These are phyloP conservation scores for Pyrus bretschneideri DNA, from an alignment of 306 rosid genomes.

Conservation along the genomic window DNA sequence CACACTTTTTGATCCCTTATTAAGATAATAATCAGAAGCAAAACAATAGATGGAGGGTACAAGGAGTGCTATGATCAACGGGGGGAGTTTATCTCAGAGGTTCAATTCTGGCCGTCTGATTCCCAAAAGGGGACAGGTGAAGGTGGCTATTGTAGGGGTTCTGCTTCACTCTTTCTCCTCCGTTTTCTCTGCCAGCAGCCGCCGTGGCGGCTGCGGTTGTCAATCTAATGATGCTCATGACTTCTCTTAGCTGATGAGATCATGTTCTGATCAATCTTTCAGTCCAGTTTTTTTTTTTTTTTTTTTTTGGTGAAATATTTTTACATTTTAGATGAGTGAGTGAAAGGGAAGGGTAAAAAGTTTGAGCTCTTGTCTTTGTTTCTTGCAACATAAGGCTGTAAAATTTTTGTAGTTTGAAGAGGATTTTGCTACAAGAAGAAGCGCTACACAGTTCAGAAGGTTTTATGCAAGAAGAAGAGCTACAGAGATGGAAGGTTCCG, in stretches of 20 bases:
- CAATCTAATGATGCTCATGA: background rate
- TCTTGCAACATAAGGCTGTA: background rate
- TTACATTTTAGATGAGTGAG: background rate
- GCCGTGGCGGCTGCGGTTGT: background rate
- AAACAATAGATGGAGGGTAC: slow-evolving; percentile 17
- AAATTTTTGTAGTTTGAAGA: background rate
- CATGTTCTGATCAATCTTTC: background rate
- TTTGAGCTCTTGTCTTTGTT: background rate
- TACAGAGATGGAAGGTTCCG: slow-evolving; percentile 24
- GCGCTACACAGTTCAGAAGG: background rate
- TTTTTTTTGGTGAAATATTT: background rate
- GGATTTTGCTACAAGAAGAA: too few species aligned
- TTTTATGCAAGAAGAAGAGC: background rate
- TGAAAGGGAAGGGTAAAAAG: background rate
- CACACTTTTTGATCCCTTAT: background rate
- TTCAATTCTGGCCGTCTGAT: slow-evolving; percentile 39
- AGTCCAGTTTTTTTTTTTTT: background rate
- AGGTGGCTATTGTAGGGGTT: slow-evolving; percentile 42
- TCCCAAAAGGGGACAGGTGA: slow-evolving; percentile 79
- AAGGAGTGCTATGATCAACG: background rate
- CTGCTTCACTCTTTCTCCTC: slow-evolving; percentile 66
- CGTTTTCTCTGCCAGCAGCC: slow-evolving; percentile 35
- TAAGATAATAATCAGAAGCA: background rate
- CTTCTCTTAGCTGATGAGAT: background rate
- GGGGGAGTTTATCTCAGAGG: background rate